phyloP scores from a whole-genome alignment of 352 stramenopile species.

The Pythium oligandrum region DNA sequence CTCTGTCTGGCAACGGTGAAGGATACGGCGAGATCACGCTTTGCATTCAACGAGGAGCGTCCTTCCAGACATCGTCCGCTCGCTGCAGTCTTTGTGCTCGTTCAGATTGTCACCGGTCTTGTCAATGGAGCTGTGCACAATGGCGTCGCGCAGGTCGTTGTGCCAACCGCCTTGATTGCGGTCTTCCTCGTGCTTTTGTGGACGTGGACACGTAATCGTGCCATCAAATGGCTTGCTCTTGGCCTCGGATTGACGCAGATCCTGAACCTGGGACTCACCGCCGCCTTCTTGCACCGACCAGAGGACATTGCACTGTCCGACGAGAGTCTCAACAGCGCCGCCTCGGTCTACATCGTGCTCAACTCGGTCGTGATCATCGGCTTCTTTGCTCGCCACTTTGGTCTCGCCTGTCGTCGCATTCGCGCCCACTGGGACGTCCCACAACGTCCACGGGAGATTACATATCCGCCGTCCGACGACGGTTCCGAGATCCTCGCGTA shows the following conservation, averaged over 20 bases:
- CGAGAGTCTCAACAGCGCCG: slow-evolving; percentile 14
- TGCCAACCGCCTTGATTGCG: not conserved
- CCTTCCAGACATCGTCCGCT: not conserved
- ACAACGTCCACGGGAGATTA: no score
- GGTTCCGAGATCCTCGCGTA: no score
- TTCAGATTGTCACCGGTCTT: not conserved
- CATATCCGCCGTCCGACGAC: no score
- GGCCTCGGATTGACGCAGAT: not conserved
- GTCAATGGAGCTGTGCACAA: not conserved
- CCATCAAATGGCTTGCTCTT: not conserved
- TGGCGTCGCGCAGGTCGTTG: not conserved
- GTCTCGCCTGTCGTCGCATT: not conserved
- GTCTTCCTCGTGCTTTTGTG: slow-evolving; percentile 44
- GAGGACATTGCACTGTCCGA: not conserved
- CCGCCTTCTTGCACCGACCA: slow-evolving; percentile 3
- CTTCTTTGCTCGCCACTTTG: slow-evolving; percentile 8
- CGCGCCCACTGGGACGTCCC: no score
- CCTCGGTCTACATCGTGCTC: slow-evolving; percentile 50
- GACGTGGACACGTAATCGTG: slow-evolving; percentile 20
- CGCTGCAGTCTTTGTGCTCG: not conserved
- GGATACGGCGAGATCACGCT: no score
- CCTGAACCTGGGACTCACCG: not conserved
- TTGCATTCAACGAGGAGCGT: not conserved
- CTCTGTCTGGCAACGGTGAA: no score
- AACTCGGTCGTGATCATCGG: slow-evolving; percentile 25